phyloP scores from a whole-genome alignment of 176 grass and related monocot genomes.

The Bothriochloa decipiens region DNA sequence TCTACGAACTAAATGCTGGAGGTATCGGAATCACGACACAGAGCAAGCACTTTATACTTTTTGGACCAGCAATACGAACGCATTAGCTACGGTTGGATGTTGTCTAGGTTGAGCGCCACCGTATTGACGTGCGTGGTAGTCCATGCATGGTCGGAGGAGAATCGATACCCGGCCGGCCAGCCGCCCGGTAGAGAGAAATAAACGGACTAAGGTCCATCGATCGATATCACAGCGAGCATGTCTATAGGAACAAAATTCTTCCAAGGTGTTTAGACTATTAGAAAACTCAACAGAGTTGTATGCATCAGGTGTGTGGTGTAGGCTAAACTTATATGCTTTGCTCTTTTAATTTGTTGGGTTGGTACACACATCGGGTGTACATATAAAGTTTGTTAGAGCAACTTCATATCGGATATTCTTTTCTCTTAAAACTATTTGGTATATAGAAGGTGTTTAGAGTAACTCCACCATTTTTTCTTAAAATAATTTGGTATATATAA shows the following conservation, averaged over 20 bases:
- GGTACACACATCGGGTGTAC: too few species aligned
- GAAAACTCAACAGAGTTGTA: neutral
- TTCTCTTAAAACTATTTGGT: too few species aligned
- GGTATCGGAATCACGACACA: neutral
- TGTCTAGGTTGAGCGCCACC: neutral
- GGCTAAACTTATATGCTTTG: too few species aligned
- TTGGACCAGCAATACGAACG: constrained; percentile 10
- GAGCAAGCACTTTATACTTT: neutral
- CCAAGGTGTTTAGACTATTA: neutral
- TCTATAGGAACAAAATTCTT: neutral
- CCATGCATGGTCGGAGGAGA: neutral
- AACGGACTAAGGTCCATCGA: neutral
- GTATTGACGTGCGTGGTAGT: neutral
- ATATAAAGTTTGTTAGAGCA: too few species aligned
- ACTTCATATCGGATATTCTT: too few species aligned
- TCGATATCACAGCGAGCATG: neutral
- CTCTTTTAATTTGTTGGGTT: too few species aligned
- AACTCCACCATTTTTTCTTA: too few species aligned
- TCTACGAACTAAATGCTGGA: constrained; percentile 18
- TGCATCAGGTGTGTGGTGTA: too few species aligned
- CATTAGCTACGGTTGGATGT: neutral
- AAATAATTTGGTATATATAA: too few species aligned
- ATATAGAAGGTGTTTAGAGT: too few species aligned
- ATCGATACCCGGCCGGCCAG: neutral
- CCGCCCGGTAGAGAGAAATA: neutral